Evolutionary conservation across 1,284 basidiomycete genomes (phyloP), one percentile per base, ranked within the genome.

Genomic region (Microbotryum violaceum): DNA sequence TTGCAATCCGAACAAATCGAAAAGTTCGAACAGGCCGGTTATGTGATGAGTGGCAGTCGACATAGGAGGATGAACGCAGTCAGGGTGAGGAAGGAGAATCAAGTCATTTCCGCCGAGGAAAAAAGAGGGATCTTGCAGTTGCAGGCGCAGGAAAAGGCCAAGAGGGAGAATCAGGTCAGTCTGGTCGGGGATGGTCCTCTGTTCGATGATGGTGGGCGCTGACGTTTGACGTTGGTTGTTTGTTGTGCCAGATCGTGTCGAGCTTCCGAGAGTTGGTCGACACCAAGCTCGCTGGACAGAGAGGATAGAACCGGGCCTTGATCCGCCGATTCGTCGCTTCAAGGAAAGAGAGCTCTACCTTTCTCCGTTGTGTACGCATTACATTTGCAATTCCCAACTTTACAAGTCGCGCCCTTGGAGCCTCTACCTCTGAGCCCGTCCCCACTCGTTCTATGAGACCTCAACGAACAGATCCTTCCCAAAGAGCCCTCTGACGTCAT

Each of bases 51-150:
- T 71, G 94, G 94, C 49, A 89, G 85, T 72, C 80, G 94, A 60
- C 93, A 98, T 64, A 66, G 71, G 56, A 63, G 75, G 21, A 73
- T 73, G 72, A 71, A 94, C 71, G 96, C 93, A 0, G 94, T 98
- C 46, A 87, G 96, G 64, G 88, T 97, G 83, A 81, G 94, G 71
- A 96, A 97, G 81, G 94, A 98, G 80, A 96, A 97, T 78, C 94
- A 98, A 78, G 92, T 98, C 64, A 94, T 97, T 74, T 65, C 69
- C 6, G 92, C 93, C 1, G 94, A 97, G 78, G 94, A 98, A 80
- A 96, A 97, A 80, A 79, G 92, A 49, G 89, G 89, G 27, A 91
- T 97, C 61, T 75, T 97, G 71, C 92, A 93, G 77, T 74, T 94
- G 76, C 91, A 96, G 77, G 88, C 82, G 73, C 93, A 97, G 77